Percentiles rank a stretch among this genome's conserved stretches.
Evolutionary conservation across 768 basidiomycete species (phyloP).

Genomic region (Suillus spraguei): DNA sequence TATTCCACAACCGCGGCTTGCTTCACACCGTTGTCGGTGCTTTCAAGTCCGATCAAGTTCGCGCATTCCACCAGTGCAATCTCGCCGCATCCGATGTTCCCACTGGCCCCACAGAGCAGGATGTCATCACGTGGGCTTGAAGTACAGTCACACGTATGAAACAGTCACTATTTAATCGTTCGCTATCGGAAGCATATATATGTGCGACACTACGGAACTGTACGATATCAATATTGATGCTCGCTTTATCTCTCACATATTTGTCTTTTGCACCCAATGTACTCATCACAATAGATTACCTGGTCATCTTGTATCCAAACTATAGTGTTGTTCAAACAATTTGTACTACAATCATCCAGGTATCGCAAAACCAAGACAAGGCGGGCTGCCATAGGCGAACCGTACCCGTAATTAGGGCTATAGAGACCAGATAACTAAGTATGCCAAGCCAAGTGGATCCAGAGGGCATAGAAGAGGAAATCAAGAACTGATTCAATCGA

Average conservation of each 20-base stretch:
- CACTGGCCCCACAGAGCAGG: slow-evolving; percentile 46
- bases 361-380: slow-evolving; percentile 35
- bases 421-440: slow-evolving; percentile 23
- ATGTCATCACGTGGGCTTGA: slow-evolving; percentile 47
- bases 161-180: background rate
- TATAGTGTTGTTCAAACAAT: slow-evolving; percentile 28
- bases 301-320: slow-evolving; percentile 7
- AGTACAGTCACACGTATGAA: background rate
- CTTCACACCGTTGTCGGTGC: slow-evolving; percentile 72
- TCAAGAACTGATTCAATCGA: slow-evolving; percentile 7
- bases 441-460: slow-evolving; percentile 19
- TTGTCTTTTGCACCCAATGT: background rate
- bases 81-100: slow-evolving; percentile 55
- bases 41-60: slow-evolving; percentile 48
- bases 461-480: slow-evolving; percentile 18
- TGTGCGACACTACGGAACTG: background rate
- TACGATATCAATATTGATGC: background rate
- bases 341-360: slow-evolving; percentile 41
- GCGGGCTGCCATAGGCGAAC: slow-evolving; percentile 17
- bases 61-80: slow-evolving; percentile 60
- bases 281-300: slow-evolving; percentile 5
- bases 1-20: slow-evolving; percentile 76
- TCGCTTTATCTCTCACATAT: background rate
- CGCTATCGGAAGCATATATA: background rate
- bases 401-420: slow-evolving; percentile 26